Conservation (phyloP, 352 stramenopile genomes). For the Discostella stelligera region DNA sequence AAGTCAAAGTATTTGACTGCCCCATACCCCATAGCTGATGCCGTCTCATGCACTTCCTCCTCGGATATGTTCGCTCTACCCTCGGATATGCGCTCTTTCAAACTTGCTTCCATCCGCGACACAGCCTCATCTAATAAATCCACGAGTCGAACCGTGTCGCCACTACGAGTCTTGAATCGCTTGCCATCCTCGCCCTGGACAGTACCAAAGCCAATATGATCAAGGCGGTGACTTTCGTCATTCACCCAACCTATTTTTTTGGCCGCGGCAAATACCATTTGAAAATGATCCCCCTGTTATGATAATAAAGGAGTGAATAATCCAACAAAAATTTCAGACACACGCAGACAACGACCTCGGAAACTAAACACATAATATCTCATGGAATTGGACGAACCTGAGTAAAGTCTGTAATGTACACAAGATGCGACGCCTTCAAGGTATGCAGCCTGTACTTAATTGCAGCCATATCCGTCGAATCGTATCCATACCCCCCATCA, state of each 20-base stretch:
- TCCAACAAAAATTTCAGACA: too few relatives aligned
- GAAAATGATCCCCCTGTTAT: conserved; percentile 83
- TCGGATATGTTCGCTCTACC: conserved; percentile 86
- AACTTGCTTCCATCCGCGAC: conserved; percentile 90
- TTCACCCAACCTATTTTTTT: conserved; percentile 83
- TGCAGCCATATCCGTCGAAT: conserved; percentile 91
- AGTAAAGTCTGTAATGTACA: conserved; percentile 90
- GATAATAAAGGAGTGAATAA: neutral
- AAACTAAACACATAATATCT: too few relatives aligned
- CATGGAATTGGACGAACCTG: conserved; percentile 53
- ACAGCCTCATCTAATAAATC: conserved; percentile 98
- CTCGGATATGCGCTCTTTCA: conserved; percentile 90
- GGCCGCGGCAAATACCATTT: conserved; percentile 86
- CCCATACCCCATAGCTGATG: conserved; percentile 96
- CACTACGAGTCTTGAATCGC: conserved; percentile 98
- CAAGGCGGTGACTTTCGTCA: conserved; percentile 66
- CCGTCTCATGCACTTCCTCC: conserved; percentile 91
- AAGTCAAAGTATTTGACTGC: conserved; percentile 99
- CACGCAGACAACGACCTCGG: too few relatives aligned
- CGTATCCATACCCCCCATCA: conserved; percentile 90
- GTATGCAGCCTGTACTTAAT: conserved; percentile 86
- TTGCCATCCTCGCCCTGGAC: conserved; percentile 91
- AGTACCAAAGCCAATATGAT: conserved; percentile 90
- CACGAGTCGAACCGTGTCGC: conserved; percentile 97
- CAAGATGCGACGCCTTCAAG: conserved; percentile 83